phyloP scores from a whole-genome alignment of 495 filamentous ascomycete genomes.

The Oleoguttula mirabilis region DNA sequence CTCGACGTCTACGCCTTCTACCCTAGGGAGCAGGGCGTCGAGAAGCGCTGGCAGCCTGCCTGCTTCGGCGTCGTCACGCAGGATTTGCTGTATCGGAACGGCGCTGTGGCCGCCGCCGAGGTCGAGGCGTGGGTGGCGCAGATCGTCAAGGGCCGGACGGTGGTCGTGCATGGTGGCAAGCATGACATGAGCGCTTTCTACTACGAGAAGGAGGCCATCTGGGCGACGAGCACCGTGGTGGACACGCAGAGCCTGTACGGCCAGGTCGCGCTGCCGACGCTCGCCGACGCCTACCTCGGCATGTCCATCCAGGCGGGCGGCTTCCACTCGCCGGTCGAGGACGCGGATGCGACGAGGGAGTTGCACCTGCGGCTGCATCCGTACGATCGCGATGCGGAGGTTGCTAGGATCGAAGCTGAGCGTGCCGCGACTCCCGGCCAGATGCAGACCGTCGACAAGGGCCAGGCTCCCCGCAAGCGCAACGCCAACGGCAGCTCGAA shows the following conservation, averaged over 20 bases:
- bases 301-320: neutral
- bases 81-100: slow-evolving; percentile 7
- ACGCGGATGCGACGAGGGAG: slow-evolving; percentile 1
- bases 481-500: too few relatives aligned
- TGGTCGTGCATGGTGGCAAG: slow-evolving; percentile 10
- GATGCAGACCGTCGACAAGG: too few relatives aligned
- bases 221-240: neutral
- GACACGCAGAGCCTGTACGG: neutral
- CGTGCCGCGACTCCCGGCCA: too few relatives aligned
- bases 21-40: neutral
- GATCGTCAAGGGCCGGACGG: slow-evolving; percentile 4
- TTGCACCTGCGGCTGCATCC: neutral
- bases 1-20: slow-evolving; percentile 7
- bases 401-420: neutral
- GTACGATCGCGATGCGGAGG: slow-evolving; percentile 2
- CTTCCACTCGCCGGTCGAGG: neutral
- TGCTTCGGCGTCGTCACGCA: neutral
- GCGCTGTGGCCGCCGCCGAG: neutral
- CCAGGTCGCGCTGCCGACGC: neutral
- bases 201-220: neutral
- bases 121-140: slow-evolving; percentile 1
- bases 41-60: neutral
- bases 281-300: neutral
- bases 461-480: too few relatives aligned
- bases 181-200: slow-evolving; percentile 5